Evolutionary conservation across 257 asterid species (phyloP).

Genomic region (Solanum habrochaites): DNA sequence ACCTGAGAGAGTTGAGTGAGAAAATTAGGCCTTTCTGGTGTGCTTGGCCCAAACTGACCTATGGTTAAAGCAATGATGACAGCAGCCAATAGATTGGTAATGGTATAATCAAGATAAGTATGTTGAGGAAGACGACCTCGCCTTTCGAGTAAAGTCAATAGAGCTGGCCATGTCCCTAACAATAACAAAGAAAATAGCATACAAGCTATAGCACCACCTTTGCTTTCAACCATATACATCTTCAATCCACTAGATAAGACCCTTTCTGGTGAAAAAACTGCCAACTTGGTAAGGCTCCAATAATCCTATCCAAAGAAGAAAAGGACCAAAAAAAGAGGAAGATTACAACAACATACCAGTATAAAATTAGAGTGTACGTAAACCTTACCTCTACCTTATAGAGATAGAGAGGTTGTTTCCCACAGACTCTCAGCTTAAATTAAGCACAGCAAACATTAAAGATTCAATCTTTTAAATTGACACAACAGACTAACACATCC

Average conservation of each 20-base stretch:
- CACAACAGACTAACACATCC: not conserved
- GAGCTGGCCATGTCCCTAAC: conserved; percentile 98
- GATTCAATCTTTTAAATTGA: not conserved
- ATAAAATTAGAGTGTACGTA: not conserved
- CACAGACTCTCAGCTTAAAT: no score
- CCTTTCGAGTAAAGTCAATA: conserved; percentile 74
- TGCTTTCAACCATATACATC: conserved; percentile 89
- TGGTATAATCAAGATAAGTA: conserved; percentile 80
- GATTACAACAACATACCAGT: not conserved
- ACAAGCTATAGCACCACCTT: conserved; percentile 90
- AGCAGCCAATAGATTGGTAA: conserved; percentile 87
- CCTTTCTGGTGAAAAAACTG: conserved; percentile 7
- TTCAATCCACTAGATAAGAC: conserved; percentile 10
- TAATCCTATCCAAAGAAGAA: conserved; percentile 19
- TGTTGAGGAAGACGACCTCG: conserved; percentile 97
- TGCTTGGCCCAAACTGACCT: conserved; percentile 59
- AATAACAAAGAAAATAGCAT: conserved; percentile 63
- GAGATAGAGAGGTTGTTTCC: not conserved
- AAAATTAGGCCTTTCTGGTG: conserved; percentile 56
- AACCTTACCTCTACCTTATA: not conserved
- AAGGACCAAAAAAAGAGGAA: not conserved
- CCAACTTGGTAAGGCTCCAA: conserved; percentile 15
- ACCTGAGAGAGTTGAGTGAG: conserved; percentile 73
- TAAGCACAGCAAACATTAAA: not conserved
- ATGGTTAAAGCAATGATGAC: conserved; percentile 75